A percentile compares a stretch with the other conserved stretches of the same genome.
These are phyloP conservation scores for Pseudocercospora fuligena DNA, from an alignment of 2,329 filamentous ascomycete genomes.

Conservation along the genomic window DNA sequence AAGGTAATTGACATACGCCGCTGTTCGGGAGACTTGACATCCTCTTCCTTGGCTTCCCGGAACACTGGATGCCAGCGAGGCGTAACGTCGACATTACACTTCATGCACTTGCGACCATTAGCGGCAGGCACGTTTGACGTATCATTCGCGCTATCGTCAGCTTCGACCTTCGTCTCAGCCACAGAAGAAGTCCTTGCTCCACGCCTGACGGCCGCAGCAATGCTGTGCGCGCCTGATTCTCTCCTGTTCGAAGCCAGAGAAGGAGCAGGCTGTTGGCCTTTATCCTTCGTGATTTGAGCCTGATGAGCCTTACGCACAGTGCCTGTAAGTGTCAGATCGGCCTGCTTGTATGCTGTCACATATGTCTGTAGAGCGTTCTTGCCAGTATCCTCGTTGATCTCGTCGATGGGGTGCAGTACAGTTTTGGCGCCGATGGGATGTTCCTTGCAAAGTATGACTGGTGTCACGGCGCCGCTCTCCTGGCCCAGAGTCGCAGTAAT, in stretches of 20 bases:
- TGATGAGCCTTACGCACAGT: conserved; percentile 91
- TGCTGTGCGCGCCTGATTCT: conserved; percentile 44
- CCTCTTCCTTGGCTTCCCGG: conserved; percentile 23
- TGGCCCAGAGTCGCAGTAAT: conserved; percentile 79
- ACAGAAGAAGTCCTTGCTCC: conserved; percentile 41
- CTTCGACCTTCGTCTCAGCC: conserved; percentile 37
- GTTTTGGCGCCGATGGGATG: conserved; percentile 64
- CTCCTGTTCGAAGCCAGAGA: conserved; percentile 43
- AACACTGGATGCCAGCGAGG: conserved; percentile 59
- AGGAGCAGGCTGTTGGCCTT: conserved; percentile 43
- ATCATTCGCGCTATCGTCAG: conserved; percentile 31
- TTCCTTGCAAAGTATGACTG: conserved; percentile 88
- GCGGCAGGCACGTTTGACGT: conserved; percentile 36
- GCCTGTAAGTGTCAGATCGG: conserved; percentile 85
- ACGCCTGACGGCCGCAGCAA: conserved; percentile 38
- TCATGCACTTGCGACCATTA: conserved; percentile 47
- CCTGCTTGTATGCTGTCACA: conserved; percentile 89
- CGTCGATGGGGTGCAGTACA: conserved; percentile 77
- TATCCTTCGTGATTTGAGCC: conserved; percentile 64
- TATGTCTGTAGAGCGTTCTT: conserved; percentile 83
- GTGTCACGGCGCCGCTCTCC: conserved; percentile 82
- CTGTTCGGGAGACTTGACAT: conserved; percentile 17
- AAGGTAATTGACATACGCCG: conserved; percentile 31
- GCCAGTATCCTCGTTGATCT: conserved; percentile 72
- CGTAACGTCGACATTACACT: conserved; percentile 67